These are phyloP conservation scores for Aureobasidium pullulans DNA, from an alignment of 2,329 filamentous ascomycete species.

Conservation along the genomic window DNA sequence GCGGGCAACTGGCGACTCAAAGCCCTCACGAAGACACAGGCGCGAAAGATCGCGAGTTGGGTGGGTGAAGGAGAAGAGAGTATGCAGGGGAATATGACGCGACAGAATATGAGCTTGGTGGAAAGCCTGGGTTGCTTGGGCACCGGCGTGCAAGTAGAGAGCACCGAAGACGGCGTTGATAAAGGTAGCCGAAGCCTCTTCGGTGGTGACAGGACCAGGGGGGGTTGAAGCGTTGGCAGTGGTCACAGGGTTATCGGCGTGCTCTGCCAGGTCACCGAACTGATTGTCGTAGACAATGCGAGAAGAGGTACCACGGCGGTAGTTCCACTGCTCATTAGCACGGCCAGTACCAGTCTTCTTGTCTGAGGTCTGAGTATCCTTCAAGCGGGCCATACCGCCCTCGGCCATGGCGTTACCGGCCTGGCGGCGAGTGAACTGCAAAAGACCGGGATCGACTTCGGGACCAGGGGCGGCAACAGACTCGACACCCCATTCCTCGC, in stretches of 20 bases:
- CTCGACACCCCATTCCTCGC: slow-evolving; percentile 87
- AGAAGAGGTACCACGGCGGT: slow-evolving; percentile 64
- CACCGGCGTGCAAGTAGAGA: slow-evolving; percentile 77
- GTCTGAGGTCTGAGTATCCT: slow-evolving; percentile 25
- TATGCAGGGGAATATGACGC: slow-evolving; percentile 45
- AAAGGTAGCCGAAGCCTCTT: slow-evolving; percentile 64
- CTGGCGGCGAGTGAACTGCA: slow-evolving; percentile 62
- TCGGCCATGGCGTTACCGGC: slow-evolving; percentile 34
- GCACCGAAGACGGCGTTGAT: slow-evolving; percentile 78
- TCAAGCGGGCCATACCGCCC: slow-evolving; percentile 22
- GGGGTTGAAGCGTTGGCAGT: background rate
- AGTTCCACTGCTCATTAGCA: slow-evolving; percentile 45
- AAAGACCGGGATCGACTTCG: slow-evolving; percentile 83
- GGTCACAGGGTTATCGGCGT: background rate
- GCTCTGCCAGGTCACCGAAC: slow-evolving; percentile 57
- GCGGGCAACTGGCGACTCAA: slow-evolving; percentile 77
- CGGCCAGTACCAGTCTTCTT: slow-evolving; percentile 28
- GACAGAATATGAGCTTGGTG: slow-evolving; percentile 71
- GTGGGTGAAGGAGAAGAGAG: slow-evolving; percentile 74
- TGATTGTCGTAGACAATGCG: slow-evolving; percentile 75
- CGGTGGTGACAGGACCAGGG: slow-evolving; percentile 35
- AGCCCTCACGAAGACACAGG: slow-evolving; percentile 82
- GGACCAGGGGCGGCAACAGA: slow-evolving; percentile 75
- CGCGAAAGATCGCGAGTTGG: slow-evolving; percentile 77
- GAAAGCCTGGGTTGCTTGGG: slow-evolving; percentile 72